These are phyloP conservation scores for Zymoseptoria brevis DNA, from an alignment of 2,329 filamentous ascomycete genomes.

Conservation along the genomic window DNA sequence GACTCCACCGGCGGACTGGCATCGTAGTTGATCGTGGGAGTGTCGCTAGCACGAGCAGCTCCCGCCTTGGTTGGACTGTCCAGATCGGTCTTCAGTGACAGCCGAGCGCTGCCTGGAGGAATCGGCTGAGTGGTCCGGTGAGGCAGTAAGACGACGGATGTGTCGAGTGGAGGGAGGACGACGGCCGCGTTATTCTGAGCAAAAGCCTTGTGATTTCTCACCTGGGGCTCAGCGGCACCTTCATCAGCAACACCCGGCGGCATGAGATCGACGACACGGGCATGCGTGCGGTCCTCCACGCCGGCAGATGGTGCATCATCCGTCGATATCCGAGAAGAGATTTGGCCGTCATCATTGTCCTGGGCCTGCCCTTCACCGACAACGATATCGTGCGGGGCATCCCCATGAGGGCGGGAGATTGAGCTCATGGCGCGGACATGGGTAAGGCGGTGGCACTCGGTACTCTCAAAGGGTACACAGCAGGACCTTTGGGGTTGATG, in stretches of 20 bases:
- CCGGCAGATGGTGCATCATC: background rate
- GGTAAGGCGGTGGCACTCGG: background rate
- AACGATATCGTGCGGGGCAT: background rate
- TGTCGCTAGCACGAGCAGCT: slow-evolving; percentile 8
- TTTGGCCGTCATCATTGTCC: background rate
- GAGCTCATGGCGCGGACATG: background rate
- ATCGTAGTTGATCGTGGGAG: slow-evolving; percentile 14
- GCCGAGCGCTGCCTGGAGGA: slow-evolving; percentile 14
- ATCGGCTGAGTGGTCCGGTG: slow-evolving; percentile 8
- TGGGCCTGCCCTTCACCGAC: background rate
- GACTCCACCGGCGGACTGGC: slow-evolving; percentile 3
- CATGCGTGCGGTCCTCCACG: background rate
- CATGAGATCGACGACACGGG: background rate
- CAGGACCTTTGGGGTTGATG: background rate
- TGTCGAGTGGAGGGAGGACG: slow-evolving; percentile 11
- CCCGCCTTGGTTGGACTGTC: slow-evolving; percentile 3
- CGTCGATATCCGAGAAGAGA: background rate
- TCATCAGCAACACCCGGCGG: background rate
- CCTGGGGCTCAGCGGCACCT: background rate
- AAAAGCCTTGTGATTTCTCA: slow-evolving; percentile 1
- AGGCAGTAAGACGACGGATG: slow-evolving; percentile 6
- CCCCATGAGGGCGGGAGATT: background rate
- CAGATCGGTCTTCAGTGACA: slow-evolving; percentile 17
- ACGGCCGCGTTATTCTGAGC: slow-evolving; percentile 6
- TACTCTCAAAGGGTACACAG: background rate